A percentile compares a stretch with the other conserved stretches of the same genome.
Conservation (phyloP, 1,139 yeast genomes). For the Hansenula sp. region DNA sequence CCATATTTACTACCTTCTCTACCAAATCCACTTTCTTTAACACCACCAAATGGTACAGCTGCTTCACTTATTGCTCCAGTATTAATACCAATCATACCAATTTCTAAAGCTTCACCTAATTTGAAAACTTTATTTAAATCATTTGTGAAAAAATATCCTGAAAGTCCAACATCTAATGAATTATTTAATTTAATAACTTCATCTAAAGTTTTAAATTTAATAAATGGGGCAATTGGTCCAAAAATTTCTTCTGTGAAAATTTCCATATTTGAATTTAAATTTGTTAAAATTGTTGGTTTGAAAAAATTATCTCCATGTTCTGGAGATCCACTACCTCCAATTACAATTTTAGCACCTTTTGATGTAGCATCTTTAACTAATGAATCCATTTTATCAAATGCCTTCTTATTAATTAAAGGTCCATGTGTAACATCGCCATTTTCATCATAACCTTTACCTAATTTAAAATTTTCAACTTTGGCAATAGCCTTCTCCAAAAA, state of each 20-base stretch:
- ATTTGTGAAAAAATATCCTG: slow-evolving; percentile 74
- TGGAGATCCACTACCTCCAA: slow-evolving; percentile 61
- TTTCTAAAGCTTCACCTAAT: slow-evolving; percentile 65
- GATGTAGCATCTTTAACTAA: slow-evolving; percentile 72
- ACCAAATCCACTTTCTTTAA: slow-evolving; percentile 77
- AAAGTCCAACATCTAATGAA: slow-evolving; percentile 65
- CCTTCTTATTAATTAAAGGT: slow-evolving; percentile 66
- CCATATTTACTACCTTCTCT: slow-evolving; percentile 80
- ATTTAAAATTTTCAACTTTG: slow-evolving; percentile 47
- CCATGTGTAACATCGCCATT: slow-evolving; percentile 70
- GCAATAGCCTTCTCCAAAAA: slow-evolving; percentile 48
- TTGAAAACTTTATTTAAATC: slow-evolving; percentile 58
- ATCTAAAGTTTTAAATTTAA: slow-evolving; percentile 59
- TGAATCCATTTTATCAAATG: slow-evolving; percentile 62
- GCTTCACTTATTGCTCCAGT: slow-evolving; percentile 70
- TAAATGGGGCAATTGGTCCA: slow-evolving; percentile 84
- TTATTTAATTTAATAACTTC: slow-evolving; percentile 72
- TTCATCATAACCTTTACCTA: slow-evolving; percentile 82
- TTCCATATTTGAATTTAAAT: slow-evolving; percentile 58
- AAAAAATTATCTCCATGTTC: slow-evolving; percentile 75
- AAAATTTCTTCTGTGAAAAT: slow-evolving; percentile 78
- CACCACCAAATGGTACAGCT: slow-evolving; percentile 76
- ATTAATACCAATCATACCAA: slow-evolving; percentile 82
- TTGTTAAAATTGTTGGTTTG: slow-evolving; percentile 67
- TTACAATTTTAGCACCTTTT: slow-evolving; percentile 64